These are phyloP conservation scores for Aspergillus sp. DNA, from an alignment of 2,329 filamentous ascomycete genomes.

Conservation along the genomic window DNA sequence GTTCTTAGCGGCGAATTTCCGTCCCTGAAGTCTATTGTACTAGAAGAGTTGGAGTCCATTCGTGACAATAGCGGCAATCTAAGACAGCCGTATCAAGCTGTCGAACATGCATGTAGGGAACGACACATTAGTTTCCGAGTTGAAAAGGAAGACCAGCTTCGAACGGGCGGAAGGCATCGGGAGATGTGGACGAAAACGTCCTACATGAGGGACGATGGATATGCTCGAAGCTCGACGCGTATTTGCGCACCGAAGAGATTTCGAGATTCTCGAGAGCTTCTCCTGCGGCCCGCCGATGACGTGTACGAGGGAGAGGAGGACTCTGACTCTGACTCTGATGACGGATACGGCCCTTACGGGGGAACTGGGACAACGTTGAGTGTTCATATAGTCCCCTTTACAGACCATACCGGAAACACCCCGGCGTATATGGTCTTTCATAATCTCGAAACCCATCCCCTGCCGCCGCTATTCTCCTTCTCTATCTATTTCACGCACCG, in stretches of 20 bases:
- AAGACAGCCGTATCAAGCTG: background rate
- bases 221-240: background rate
- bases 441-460: background rate
- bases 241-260: background rate
- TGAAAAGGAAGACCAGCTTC: background rate
- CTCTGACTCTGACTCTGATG: background rate
- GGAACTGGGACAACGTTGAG: background rate
- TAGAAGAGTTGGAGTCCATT: background rate
- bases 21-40: background rate
- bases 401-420: background rate
- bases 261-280: background rate
- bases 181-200: background rate
- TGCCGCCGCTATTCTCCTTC: conserved; percentile 5
- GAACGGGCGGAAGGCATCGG: background rate
- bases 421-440: conserved; percentile 6
- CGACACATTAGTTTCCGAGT: background rate
- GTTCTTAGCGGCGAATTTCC: background rate
- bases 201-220: background rate
- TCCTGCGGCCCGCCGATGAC: background rate
- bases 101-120: background rate
- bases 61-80: background rate
- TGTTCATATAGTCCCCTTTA: conserved; percentile 1
- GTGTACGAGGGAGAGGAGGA: background rate
- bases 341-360: background rate
- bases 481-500: conserved; percentile 5